Evolutionary conservation across 2,329 filamentous ascomycete species (phyloP), one percentile per base, ranked within the genome.

Genomic region (Onygena corvina): DNA sequence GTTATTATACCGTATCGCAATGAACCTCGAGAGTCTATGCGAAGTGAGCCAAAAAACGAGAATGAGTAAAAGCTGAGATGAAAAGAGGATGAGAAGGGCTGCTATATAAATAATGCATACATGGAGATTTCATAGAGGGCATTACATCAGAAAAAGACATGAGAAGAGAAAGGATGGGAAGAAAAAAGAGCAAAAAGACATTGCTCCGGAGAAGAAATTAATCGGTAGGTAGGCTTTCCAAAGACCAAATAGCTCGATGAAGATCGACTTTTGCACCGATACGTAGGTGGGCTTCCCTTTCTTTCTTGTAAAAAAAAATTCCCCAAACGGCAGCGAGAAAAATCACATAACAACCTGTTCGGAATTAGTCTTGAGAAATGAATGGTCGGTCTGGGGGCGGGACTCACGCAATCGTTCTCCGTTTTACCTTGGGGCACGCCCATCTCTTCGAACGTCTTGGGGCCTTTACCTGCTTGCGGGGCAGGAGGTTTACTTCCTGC

Each of bases 391-490:
- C 12, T 11, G 33, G 29, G 12, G 11, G 14, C 1, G 16, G 21
- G 18, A 72, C 77, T 71, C 79, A 95, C 89, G 72, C 90, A 98
- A 68, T 96, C 89, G 57, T 79, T 78, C n/a, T 94, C 86, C 53
- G 82, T 77, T 67, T 92, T 89, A 44, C 76, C 81, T 59, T 81
- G 77, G 4, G 88, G 86, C 58, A 98, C 90, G 33, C 92, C 92
- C 92, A 98, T 98, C 63, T 93, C 89, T 63, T 95, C 90, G 65
- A 98, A 98, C 0, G 92, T 96, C 59, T 92, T 86, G 1, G 92
- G 90, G 8, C 90, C 92, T 62, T 88, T 86, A 46, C 75, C 76
- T 27, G 77, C 71, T 40, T 70, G 64, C 54, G 66, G 68, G 35
- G 54, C 49, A 34, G 51, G 30, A 9, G 47, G 53, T 11, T n/a